Conservation (phyloP, 768 basidiomycete genomes). For the Suillus brevipes region DNA sequence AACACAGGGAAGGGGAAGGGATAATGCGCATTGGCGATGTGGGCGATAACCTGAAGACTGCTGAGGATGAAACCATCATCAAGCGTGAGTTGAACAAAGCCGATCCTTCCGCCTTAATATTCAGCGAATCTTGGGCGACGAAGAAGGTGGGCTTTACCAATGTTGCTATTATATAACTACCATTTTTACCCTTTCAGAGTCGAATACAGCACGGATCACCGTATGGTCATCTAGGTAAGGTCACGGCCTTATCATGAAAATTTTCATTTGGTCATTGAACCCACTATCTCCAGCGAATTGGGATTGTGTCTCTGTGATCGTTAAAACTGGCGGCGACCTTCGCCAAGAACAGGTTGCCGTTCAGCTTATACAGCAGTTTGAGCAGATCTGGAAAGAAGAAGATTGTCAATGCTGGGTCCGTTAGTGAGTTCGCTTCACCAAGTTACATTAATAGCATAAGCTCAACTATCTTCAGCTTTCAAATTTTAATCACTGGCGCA, state of each 20-base stretch:
- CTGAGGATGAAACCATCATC: constrained; percentile 93
- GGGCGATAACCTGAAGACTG: constrained; percentile 59
- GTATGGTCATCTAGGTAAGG: constrained; percentile 87
- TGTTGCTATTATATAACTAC: constrained; percentile 9
- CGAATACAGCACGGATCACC: constrained; percentile 92
- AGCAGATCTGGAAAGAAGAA: constrained; percentile 93
- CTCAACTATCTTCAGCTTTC: constrained; percentile 62
- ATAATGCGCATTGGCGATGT: constrained; percentile 58
- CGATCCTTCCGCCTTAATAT: constrained; percentile 94
- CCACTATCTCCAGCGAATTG: constrained; percentile 52
- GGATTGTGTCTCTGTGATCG: constrained; percentile 95
- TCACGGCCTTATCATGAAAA: constrained; percentile 15
- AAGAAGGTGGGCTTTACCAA: constrained; percentile 68
- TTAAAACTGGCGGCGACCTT: constrained; percentile 96
- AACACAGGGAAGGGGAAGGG: constrained; percentile 63
- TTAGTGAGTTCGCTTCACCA: constrained; percentile 55
- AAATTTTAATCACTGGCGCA: constrained; percentile 92
- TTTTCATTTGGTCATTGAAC: background rate
- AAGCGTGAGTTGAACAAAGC: constrained; percentile 89
- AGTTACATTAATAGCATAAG: background rate
- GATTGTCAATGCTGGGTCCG: constrained; percentile 90
- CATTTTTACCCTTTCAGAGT: constrained; percentile 44
- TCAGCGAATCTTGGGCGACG: constrained; percentile 91
- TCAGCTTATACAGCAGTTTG: constrained; percentile 91
- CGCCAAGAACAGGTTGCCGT: constrained; percentile 98